A percentile compares a stretch with the other conserved stretches of the same genome.
phyloP scores from a whole-genome alignment of 805 yeast genomes.

The Metschnikowia henanensis region DNA sequence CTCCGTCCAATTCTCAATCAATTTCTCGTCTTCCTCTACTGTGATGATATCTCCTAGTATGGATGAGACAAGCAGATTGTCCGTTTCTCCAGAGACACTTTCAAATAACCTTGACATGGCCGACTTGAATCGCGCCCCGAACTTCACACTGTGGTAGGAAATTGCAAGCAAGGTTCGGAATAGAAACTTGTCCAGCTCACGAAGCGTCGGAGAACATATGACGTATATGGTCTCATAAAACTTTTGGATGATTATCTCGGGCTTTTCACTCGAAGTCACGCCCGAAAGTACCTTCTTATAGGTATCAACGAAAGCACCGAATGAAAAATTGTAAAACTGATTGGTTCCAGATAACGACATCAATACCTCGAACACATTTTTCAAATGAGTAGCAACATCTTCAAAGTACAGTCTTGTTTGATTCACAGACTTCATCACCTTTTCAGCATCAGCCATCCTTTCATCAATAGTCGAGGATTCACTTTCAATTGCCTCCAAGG shows the following conservation, averaged over 20 bases:
- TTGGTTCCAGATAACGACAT: conserved; percentile 38
- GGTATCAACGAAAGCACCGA: conserved; percentile 30
- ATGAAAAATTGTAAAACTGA: conserved; percentile 59
- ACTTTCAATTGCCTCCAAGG: conserved; percentile 62
- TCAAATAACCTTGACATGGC: conserved; percentile 10
- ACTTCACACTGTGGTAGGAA: conserved; percentile 23
- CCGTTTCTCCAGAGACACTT: background rate
- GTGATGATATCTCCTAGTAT: background rate
- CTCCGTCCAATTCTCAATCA: conserved; percentile 1
- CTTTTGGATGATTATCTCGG: conserved; percentile 24
- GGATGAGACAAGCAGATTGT: background rate
- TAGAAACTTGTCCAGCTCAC: conserved; percentile 42
- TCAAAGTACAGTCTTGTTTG: conserved; percentile 45
- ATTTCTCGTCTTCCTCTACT: background rate
- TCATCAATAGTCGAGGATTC: conserved; percentile 56
- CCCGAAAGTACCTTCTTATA: conserved; percentile 22
- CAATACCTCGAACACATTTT: conserved; percentile 49
- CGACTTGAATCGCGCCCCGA: conserved; percentile 23
- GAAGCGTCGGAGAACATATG: conserved; percentile 46
- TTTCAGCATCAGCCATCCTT: conserved; percentile 54
- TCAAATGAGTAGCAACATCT: conserved; percentile 56
- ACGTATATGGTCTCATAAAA: conserved; percentile 51
- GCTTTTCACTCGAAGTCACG: conserved; percentile 14
- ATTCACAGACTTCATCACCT: conserved; percentile 56
- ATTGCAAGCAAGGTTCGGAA: conserved; percentile 43